Percentiles rank a stretch among this genome's conserved stretches.
phyloP scores from a whole-genome alignment of 768 basidiomycete genomes.

The Gymnopilus junonius region DNA sequence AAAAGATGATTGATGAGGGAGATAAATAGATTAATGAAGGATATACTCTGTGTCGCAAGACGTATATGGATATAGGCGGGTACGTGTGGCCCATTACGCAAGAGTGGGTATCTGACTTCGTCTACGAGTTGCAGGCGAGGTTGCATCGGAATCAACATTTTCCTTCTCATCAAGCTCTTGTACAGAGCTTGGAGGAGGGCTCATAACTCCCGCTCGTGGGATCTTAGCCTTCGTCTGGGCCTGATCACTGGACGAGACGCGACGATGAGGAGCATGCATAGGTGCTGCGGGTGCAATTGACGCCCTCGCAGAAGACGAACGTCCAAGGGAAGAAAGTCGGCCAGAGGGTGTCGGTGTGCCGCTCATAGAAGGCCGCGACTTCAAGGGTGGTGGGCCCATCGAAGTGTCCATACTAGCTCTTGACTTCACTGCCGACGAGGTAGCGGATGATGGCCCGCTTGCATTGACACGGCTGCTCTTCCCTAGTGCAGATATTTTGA shows the following conservation, averaged over 20 bases:
- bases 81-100: conserved; percentile 15
- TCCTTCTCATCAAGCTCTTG: conserved; percentile 62
- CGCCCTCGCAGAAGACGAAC: conserved; percentile 38
- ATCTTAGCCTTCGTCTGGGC: conserved; percentile 36
- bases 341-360: conserved; percentile 44
- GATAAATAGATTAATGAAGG: conserved; percentile 12
- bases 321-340: conserved; percentile 38
- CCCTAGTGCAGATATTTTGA: conserved; percentile 46
- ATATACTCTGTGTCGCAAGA: conserved; percentile 2
- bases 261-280: conserved; percentile 37
- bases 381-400: conserved; percentile 52
- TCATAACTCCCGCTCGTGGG: conserved; percentile 36
- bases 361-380: conserved; percentile 38
- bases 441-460: conserved; percentile 24
- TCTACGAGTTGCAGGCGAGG: conserved; percentile 26
- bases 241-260: conserved; percentile 34
- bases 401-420: conserved; percentile 37
- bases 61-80: neutral
- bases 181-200: conserved; percentile 40
- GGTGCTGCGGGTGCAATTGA: conserved; percentile 25
- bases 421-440: conserved; percentile 22
- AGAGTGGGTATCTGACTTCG: conserved; percentile 38
- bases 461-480: conserved; percentile 55
- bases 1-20: neutral
- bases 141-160: conserved; percentile 43